A percentile compares a stretch with the other conserved stretches of the same genome.
These are phyloP conservation scores for Rubus parviflorus DNA, from an alignment of 306 rosid species.

Conservation along the genomic window DNA sequence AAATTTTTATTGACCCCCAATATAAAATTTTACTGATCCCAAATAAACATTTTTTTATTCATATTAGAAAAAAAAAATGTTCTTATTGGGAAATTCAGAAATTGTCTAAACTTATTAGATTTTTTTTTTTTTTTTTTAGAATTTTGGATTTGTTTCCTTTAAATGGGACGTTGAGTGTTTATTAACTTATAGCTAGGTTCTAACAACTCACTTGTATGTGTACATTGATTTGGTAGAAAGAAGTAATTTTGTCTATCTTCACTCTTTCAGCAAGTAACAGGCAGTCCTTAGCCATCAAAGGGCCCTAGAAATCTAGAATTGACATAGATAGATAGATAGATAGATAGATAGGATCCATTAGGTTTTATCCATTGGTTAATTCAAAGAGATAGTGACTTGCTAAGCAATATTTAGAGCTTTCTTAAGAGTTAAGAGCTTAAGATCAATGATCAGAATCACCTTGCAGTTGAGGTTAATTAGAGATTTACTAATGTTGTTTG, in stretches of 20 bases:
- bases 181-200: no score
- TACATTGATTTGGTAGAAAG: no score
- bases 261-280: neutral
- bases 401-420: neutral
- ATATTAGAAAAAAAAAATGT: no score
- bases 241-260: neutral
- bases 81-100: no score
- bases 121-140: no score
- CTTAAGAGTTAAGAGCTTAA: slow-evolving; percentile 1
- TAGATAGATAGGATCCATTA: neutral
- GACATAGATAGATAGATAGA: neutral
- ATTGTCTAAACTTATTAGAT: no score
- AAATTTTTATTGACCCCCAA: no score
- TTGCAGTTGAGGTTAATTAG: neutral
- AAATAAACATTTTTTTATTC: no score
- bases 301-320: neutral
- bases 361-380: neutral
- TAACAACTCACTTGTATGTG: neutral
- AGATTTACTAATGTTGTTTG: neutral
- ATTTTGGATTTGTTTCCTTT: no score
- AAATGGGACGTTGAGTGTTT: neutral
- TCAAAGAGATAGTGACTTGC: neutral
- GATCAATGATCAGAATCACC: neutral
- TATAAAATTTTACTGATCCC: no score
- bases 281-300: neutral